These are phyloP conservation scores for Ophiostoma australiae DNA, from an alignment of 2,329 filamentous ascomycete species.

Conservation along the genomic window DNA sequence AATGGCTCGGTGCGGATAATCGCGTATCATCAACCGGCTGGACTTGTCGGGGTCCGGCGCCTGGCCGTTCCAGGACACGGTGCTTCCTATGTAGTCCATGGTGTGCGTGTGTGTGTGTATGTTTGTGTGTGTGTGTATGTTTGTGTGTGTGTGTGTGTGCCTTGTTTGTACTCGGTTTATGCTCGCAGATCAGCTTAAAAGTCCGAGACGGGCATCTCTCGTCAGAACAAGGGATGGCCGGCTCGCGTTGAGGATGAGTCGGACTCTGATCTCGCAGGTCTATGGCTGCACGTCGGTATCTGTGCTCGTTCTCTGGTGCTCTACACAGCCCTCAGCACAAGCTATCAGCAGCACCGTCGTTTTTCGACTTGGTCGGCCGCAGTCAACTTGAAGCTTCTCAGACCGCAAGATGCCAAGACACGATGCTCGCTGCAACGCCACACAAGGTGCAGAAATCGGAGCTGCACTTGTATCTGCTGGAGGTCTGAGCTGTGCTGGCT, in stretches of 20 bases:
- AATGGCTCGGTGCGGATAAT: constrained; percentile 81
- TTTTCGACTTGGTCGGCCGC: neutral
- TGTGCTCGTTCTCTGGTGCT: neutral
- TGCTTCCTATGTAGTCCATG: constrained; percentile 46
- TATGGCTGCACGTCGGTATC: neutral
- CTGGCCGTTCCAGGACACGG: constrained; percentile 44
- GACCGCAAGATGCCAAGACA: constrained; percentile 14
- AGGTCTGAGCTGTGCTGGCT: neutral
- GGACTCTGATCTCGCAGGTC: neutral
- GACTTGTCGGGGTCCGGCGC: constrained; percentile 53
- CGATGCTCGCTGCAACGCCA: constrained; percentile 7
- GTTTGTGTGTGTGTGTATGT: neutral
- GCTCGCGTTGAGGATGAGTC: neutral
- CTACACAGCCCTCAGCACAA: neutral
- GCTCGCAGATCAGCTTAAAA: neutral
- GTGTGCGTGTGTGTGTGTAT: neutral
- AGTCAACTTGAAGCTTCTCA: constrained; percentile 1
- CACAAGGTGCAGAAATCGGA: neutral
- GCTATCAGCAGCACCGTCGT: neutral
- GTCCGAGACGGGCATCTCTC: neutral
- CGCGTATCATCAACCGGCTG: constrained; percentile 77
- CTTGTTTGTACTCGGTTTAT: neutral
- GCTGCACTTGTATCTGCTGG: neutral
- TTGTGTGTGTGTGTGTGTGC: neutral
- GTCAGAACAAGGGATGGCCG: neutral